Evolutionary conservation across 2,329 filamentous ascomycete genomes (phyloP).

Genomic region (Lecanicillium sp.): DNA sequence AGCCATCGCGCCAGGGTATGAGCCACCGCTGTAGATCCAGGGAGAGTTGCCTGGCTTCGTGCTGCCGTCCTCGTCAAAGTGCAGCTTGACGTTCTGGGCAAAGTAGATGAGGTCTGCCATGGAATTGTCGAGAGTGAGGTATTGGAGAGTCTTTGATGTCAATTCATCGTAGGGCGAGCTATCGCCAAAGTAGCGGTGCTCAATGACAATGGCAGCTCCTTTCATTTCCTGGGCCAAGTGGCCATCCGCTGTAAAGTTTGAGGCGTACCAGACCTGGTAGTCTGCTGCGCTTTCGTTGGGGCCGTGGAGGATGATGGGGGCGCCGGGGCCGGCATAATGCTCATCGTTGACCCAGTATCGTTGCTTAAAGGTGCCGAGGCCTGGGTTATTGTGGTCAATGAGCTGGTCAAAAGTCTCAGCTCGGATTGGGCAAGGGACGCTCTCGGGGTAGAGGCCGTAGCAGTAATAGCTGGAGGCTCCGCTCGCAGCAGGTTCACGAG

Average conservation of each 20-base stretch:
- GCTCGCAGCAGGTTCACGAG: background rate
- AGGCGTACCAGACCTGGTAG: constrained; percentile 53
- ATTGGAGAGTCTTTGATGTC: constrained; percentile 58
- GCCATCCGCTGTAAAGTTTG: constrained; percentile 62
- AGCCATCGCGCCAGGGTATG: constrained; percentile 68
- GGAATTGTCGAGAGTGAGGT: constrained; percentile 71
- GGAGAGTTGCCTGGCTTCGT: constrained; percentile 56
- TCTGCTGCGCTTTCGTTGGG: constrained; percentile 56
- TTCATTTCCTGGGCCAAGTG: constrained; percentile 58
- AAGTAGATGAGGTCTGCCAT: constrained; percentile 72
- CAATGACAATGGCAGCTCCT: constrained; percentile 69
- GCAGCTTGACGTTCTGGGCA: constrained; percentile 59
- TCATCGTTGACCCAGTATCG: constrained; percentile 75
- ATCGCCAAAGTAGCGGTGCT: constrained; percentile 76
- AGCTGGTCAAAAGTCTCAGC: constrained; percentile 40
- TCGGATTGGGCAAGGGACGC: constrained; percentile 2
- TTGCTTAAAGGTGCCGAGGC: constrained; percentile 52
- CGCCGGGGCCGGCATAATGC: constrained; percentile 65
- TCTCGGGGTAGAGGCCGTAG: constrained; percentile 2
- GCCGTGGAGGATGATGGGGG: constrained; percentile 63
- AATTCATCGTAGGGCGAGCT: constrained; percentile 61
- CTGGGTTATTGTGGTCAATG: constrained; percentile 49
- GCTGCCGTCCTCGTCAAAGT: constrained; percentile 54
- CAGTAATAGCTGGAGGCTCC: background rate
- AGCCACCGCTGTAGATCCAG: constrained; percentile 71